Evolutionary conservation across 805 yeast species (phyloP).

Genomic region (Candida sakaeoensis): DNA sequence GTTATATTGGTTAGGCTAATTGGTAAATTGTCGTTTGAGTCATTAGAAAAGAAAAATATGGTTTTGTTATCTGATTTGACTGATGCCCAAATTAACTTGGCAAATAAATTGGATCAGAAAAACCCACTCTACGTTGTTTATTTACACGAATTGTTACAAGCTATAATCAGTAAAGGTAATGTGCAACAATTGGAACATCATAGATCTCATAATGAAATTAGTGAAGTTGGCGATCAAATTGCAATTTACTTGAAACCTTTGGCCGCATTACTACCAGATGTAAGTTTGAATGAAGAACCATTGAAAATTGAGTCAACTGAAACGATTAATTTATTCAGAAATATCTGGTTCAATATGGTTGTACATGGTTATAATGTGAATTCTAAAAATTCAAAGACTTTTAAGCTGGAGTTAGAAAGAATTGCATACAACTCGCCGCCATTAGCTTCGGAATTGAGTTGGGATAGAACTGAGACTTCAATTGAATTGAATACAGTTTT

Average conservation of each 20-base stretch:
- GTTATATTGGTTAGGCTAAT: constrained; percentile 56
- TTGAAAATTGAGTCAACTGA: constrained; percentile 43
- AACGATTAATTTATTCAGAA: constrained; percentile 62
- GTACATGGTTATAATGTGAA: constrained; percentile 80
- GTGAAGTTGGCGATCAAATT: constrained; percentile 67
- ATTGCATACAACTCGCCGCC: constrained; percentile 90
- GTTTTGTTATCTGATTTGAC: constrained; percentile 38
- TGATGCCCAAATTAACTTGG: constrained; percentile 47
- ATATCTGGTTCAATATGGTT: constrained; percentile 91
- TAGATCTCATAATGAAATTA: constrained; percentile 69
- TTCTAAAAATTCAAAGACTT: constrained; percentile 50
- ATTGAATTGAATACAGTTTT: constrained; percentile 87
- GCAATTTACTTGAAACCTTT: constrained; percentile 65
- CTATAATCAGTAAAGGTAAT: constrained; percentile 76
- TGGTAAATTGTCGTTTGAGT: constrained; percentile 45
- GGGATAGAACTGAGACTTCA: constrained; percentile 85
- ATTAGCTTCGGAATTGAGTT: constrained; percentile 73
- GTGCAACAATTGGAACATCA: constrained; percentile 72
- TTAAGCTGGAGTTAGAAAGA: constrained; percentile 48
- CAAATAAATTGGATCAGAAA: constrained; percentile 33
- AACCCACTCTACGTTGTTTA: constrained; percentile 54
- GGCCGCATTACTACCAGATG: constrained; percentile 67
- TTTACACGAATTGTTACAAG: constrained; percentile 60
- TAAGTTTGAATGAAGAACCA: constrained; percentile 39
- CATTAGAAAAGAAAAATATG: constrained; percentile 39